Base-by-base conservation (phyloP, 768 basidiomycete species). In the Collybiopsis confluens region DNA sequence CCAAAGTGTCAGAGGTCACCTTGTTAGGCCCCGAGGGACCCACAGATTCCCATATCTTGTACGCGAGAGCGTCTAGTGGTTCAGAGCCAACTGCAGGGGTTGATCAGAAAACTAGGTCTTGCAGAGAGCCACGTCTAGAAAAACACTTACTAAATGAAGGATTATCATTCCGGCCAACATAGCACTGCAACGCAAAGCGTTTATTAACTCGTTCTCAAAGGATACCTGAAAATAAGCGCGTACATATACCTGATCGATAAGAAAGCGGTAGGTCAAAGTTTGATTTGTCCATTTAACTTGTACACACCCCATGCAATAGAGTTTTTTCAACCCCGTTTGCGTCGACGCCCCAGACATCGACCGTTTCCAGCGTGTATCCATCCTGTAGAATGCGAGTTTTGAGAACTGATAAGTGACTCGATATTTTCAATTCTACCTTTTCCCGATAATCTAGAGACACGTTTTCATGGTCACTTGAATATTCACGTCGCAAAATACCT, bases 71-170 rank as follows among this genome's bases (percentile, higher is more conserved):
- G n/a, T n/a, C n/a, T n/a, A n/a, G n/a, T n/a, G n/a, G n/a, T n/a
- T n/a, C n/a, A n/a, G n/a, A n/a, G n/a, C n/a, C n/a, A n/a, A n/a
- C n/a, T n/a, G n/a, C n/a, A n/a, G n/a, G n/a, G n/a, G n/a, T n/a
- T n/a, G n/a, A n/a, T n/a, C n/a, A n/a, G n/a, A n/a, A n/a, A n/a
- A n/a, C n/a, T n/a, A n/a, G n/a, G n/a, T n/a, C n/a, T n/a, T n/a
- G n/a, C n/a, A n/a, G n/a, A n/a, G n/a, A n/a, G n/a, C n/a, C n/a
- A n/a, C n/a, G n/a, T n/a, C n/a, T n/a, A n/a, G n/a, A n/a, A n/a
- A n/a, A n/a, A n/a, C n/a, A n/a, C n/a, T n/a, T 58, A 95, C 93
- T 76, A 66, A 98, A 97, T 0, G 91, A 92, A 0, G 92, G 90
- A 58, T 96, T 97, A 57, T 91, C 85, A 11, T 83, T 82, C 40